phyloP scores from a whole-genome alignment of 1,139 yeast species.

The Hansenula sp. region DNA sequence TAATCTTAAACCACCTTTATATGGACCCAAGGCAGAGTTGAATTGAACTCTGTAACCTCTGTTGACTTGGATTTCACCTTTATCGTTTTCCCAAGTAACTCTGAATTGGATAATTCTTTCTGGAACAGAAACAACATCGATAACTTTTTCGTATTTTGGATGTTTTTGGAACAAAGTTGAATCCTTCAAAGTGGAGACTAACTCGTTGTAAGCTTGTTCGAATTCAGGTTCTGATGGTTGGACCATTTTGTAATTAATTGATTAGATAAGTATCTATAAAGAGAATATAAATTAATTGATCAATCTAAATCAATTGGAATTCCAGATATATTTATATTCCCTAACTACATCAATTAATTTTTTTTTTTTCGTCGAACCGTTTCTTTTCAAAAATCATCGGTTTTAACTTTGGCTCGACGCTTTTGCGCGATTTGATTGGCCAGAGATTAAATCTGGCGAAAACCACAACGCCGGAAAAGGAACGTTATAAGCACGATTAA shows the following conservation, averaged over 20 bases:
- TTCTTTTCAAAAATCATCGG: not conserved
- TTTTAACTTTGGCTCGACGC: not conserved
- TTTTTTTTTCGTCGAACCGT: too few relatives aligned
- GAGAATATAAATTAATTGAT: too few relatives aligned
- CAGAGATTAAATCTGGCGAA: constrained; percentile 5
- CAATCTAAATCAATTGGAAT: too few relatives aligned
- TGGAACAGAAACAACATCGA: constrained; percentile 90
- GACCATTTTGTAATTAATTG: constrained; percentile 17
- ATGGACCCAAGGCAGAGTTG: constrained; percentile 97
- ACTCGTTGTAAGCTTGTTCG: constrained; percentile 97
- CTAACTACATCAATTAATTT: too few relatives aligned
- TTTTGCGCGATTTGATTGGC: constrained; percentile 4
- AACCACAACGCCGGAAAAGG: constrained; percentile 1
- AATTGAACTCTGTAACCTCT: constrained; percentile 98
- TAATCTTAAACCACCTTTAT: constrained; percentile 98
- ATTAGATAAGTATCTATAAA: not conserved
- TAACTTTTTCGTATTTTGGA: constrained; percentile 86
- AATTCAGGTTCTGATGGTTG: constrained; percentile 84
- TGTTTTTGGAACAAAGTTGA: constrained; percentile 84
- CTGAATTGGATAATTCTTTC: constrained; percentile 96
- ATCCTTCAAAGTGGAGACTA: constrained; percentile 81
- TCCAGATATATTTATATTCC: not conserved
- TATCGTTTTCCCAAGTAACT: constrained; percentile 96
- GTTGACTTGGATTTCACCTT: constrained; percentile 88
- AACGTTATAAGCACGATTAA: not conserved